phyloP scores from a whole-genome alignment of 2,329 filamentous ascomycete species.

The Penicillium nordicum region DNA sequence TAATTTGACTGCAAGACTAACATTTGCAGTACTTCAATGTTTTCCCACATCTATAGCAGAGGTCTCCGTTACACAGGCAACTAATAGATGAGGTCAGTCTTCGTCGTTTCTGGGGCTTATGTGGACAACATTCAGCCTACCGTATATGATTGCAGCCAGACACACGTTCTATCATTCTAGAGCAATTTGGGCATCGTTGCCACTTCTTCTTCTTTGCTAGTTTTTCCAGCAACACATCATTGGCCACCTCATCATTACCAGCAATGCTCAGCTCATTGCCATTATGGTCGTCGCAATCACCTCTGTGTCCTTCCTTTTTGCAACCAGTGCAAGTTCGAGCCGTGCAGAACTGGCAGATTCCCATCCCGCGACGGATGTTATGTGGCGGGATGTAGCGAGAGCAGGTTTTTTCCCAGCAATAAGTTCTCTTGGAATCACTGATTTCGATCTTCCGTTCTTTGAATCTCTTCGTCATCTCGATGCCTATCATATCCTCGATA shows the following conservation, averaged over 20 bases:
- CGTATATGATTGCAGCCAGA: background rate
- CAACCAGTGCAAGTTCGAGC: background rate
- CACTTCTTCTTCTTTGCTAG: background rate
- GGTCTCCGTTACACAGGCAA: background rate
- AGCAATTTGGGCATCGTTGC: background rate
- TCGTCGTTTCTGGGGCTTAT: background rate
- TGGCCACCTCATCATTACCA: background rate
- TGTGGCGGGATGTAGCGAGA: background rate
- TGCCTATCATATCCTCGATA: background rate
- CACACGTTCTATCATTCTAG: background rate
- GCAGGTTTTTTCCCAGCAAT: background rate
- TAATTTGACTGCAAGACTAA: too few species aligned
- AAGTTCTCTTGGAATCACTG: background rate
- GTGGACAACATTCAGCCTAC: background rate
- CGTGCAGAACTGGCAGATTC: background rate
- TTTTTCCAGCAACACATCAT: background rate
- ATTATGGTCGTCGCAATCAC: background rate
- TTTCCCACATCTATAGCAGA: background rate
- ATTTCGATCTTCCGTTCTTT: background rate
- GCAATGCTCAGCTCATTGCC: background rate
- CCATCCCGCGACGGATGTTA: background rate
- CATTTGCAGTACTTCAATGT: background rate
- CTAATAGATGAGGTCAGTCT: background rate
- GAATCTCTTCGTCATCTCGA: background rate
- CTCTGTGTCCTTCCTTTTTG: background rate